A percentile compares a stretch with the other conserved stretches of the same genome.
These are phyloP conservation scores for Microstroma glucosiphilum DNA, from an alignment of 1,284 basidiomycete species.

Conservation along the genomic window DNA sequence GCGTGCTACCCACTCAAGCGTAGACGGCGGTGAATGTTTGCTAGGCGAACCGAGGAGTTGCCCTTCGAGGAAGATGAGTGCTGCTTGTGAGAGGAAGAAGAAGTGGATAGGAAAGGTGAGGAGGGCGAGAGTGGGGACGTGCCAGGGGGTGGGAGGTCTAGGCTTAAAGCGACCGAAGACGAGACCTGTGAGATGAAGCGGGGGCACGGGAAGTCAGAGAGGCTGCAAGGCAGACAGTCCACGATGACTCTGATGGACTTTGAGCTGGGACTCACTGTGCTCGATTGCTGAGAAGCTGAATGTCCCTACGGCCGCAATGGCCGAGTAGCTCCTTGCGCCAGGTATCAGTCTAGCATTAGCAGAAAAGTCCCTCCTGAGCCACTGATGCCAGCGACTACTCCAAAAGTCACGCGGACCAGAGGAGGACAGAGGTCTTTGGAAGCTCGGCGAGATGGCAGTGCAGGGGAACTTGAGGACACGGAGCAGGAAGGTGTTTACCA, in stretches of 20 bases:
- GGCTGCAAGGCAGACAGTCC: too few species aligned
- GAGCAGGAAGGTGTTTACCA: background rate
- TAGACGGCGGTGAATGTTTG: background rate
- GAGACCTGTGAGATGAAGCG: background rate
- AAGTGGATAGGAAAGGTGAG: background rate
- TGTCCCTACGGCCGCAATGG: background rate
- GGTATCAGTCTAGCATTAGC: conserved; percentile 2
- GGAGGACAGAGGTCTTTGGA: background rate
- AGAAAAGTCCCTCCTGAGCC: conserved; percentile 1
- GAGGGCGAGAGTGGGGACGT: background rate
- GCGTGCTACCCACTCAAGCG: background rate
- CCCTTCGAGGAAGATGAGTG: background rate
- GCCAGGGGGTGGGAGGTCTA: background rate
- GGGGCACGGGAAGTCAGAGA: too few species aligned
- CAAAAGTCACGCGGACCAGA: background rate
- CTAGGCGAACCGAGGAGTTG: background rate
- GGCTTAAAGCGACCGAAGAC: background rate
- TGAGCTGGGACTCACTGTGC: background rate
- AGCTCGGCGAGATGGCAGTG: background rate
- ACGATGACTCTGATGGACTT: too few species aligned
- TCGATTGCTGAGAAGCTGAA: background rate
- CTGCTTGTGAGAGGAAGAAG: conserved; percentile 5
- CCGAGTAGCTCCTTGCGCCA: background rate
- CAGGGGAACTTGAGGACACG: background rate
- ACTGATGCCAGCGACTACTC: conserved; percentile 2